Conservation (phyloP, 495 filamentous ascomycete genomes). For the Daldinia grandis region DNA sequence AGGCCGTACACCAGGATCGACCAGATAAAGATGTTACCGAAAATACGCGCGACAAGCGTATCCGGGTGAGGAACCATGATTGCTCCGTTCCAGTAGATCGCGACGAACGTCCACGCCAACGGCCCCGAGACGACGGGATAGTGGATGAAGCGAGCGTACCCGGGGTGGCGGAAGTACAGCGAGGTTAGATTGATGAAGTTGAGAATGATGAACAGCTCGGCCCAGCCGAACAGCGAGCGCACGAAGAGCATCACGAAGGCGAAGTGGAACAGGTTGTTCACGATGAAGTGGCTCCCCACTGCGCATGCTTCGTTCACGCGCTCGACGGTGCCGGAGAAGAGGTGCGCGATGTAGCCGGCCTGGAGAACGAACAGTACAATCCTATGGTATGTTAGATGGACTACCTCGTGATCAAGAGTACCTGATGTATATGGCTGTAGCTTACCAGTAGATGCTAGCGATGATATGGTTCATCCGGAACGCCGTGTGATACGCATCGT, state of each 20-base stretch:
- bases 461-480: slow-evolving; percentile 79
- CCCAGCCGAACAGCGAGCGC: slow-evolving; percentile 72
- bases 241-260: slow-evolving; percentile 85
- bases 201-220: slow-evolving; percentile 76
- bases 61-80: slow-evolving; percentile 69
- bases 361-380: slow-evolving; percentile 78
- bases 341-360: slow-evolving; percentile 74
- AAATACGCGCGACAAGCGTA: slow-evolving; percentile 70
- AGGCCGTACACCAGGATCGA: slow-evolving; percentile 74
- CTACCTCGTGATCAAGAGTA: not conserved
- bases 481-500: slow-evolving; percentile 68
- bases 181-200: slow-evolving; percentile 81
- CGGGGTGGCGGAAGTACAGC: slow-evolving; percentile 80
- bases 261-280: slow-evolving; percentile 82
- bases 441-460: slow-evolving; percentile 79
- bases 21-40: slow-evolving; percentile 90
- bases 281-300: slow-evolving; percentile 83
- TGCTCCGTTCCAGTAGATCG: slow-evolving; percentile 87
- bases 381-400: slow-evolving; percentile 56
- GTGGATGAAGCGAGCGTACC: slow-evolving; percentile 75
- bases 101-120: slow-evolving; percentile 82
- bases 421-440: not conserved
- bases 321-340: slow-evolving; percentile 71
- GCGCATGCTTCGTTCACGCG: slow-evolving; percentile 73
- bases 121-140: slow-evolving; percentile 76